phyloP scores from a whole-genome alignment of 202 grass and related monocot genomes.

The Setaria italica region DNA sequence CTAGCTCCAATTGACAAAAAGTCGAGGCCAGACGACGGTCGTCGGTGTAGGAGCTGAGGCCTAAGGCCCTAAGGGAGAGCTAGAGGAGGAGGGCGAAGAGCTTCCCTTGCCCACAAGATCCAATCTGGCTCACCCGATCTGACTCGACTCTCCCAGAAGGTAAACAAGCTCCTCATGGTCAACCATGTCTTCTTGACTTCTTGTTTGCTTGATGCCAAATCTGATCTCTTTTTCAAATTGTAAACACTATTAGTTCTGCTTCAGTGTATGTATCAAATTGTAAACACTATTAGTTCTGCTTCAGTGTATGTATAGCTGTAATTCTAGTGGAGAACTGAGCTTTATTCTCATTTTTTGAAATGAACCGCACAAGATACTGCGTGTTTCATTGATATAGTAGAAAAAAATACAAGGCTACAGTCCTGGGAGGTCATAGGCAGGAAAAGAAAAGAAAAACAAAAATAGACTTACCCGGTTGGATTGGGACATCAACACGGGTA shows the following conservation, averaged over 20 bases:
- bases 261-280: background rate
- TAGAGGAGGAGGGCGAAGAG: background rate
- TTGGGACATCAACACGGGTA: no score
- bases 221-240: background rate
- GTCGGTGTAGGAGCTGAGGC: no score
- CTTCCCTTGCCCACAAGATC: slow-evolving; percentile 7
- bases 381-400: no score
- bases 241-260: background rate
- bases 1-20: slow-evolving; percentile 6
- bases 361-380: no score
- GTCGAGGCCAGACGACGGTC: no score
- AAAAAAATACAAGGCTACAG: no score
- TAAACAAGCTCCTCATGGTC: background rate
- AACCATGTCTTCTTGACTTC: background rate
- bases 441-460: no score
- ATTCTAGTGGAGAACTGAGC: background rate
- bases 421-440: no score
- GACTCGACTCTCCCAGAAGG: slow-evolving; percentile 1
- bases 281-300: background rate
- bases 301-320: background rate
- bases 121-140: background rate
- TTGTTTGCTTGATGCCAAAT: slow-evolving; percentile 7
- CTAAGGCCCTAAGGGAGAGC: no score
- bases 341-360: background rate
- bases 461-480: no score